Base-by-base conservation (phyloP, 1,139 yeast genomes). In the Debaryomycetaceae sp. region DNA sequence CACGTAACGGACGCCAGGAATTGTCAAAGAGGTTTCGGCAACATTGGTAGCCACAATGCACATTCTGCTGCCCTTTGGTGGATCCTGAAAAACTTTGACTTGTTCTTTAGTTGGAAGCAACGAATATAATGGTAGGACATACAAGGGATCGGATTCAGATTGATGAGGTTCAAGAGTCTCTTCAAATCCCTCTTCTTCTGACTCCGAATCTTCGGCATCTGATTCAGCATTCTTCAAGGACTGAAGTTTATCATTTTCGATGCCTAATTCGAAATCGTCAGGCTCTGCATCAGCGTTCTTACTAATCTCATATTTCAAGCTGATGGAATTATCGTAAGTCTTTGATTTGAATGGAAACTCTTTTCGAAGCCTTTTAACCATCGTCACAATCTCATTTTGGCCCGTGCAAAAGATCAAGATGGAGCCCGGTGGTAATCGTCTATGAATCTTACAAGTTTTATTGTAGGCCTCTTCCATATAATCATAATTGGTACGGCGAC, bases 21-120 rank as follows among this genome's bases (percentile, higher is more conserved):
- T 95, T 0, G 99, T 95, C 62, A 95, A 76, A 3, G 97, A 89
- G 0, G 99, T 95, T 65, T 95, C 99, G 0, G 99, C 99, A 46
- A 95, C 96, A 62, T 95, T 95, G 1, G 99, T 95, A 2, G 99
- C 97, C 23, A 95, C 88, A 40, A 95, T 87, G 69, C 98, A 91
- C 7, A 93, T 63, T 56, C 99, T 76, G 36, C 91, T 77, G 1
- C 96, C 96, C 17, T 71, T 69, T 1, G 99, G 99, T 3, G 97
- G 96, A 0, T 74, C 74, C 46, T 87, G 81, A 62, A 95, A 95
- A 1, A 95, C 96, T 59, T 84, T 87, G 93, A 95, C 84, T 66
- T 95, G 99, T 58, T 93, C 96, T 42, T 80, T 81, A 0, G 98
- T 91, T 6, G 99, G 97, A 40, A 95, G 73, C 42, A 93, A 69